A percentile compares a stretch with the other conserved stretches of the same genome.
Conservation (phyloP, 768 basidiomycete species). For the Pisolithus tinctorius region DNA sequence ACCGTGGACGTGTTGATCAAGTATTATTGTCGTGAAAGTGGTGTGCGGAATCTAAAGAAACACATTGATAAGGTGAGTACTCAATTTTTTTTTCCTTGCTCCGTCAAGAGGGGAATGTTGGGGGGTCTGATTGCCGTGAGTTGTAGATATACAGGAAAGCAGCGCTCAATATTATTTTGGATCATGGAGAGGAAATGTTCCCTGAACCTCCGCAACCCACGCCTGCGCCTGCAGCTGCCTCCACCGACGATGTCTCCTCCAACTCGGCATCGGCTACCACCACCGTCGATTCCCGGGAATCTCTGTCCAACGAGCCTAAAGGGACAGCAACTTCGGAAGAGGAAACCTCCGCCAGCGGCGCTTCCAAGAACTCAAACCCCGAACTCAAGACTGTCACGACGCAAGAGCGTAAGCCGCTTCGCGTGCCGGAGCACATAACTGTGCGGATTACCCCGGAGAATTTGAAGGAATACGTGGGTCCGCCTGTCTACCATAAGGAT, state of each 20-base stretch:
- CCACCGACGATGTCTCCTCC: constrained; percentile 1
- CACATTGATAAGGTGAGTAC: constrained; percentile 89
- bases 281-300: constrained; percentile 48
- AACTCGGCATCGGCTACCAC: constrained; percentile 11
- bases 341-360: constrained; percentile 11
- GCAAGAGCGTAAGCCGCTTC: constrained; percentile 68
- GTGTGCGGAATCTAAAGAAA: constrained; percentile 95
- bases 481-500: constrained; percentile 92
- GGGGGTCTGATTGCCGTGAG: not conserved
- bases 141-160: constrained; percentile 92
- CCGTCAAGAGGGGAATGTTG: not conserved
- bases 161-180: constrained; percentile 83
- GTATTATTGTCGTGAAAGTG: constrained; percentile 96
- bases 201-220: constrained; percentile 52
- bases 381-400: constrained; percentile 64
- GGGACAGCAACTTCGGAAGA: constrained; percentile 8
- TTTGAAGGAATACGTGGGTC: constrained; percentile 94
- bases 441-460: constrained; percentile 81
- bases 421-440: constrained; percentile 71
- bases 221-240: constrained; percentile 8
- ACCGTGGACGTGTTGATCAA: constrained; percentile 88
- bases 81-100: too few species aligned
- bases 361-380: constrained; percentile 1
- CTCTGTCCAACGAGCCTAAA: constrained; percentile 33
- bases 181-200: constrained; percentile 80